Base-by-base conservation (phyloP, 768 basidiomycete genomes). In the Rhodocollybia butyracea region DNA sequence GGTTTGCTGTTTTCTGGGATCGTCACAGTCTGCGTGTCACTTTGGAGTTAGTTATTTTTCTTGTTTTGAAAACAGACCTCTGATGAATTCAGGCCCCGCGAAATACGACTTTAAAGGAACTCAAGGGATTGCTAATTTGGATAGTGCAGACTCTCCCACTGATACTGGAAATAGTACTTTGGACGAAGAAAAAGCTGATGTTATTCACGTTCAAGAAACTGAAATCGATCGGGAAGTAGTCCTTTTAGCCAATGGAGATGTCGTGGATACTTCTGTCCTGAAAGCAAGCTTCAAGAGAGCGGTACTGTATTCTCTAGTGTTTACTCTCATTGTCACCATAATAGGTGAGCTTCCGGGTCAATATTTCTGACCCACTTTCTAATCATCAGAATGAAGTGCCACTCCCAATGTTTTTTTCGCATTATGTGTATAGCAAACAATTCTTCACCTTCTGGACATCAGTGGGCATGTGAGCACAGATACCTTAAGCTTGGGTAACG, bases 391-490 rank as follows among this genome's bases (percentile, higher is more conserved):
- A 19, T 43, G 10, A 21, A 54, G 71, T 73, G 1, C 73, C 73
- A 1, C 51, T 76, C 10, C 75, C 73, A 12, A 67, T 71, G 71
- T 70, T 73, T 55, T 74, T 74, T 61, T 70, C 71, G 51, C 65
- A 67, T 48, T 69, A 75, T 47, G 51, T 73, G 10, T 73, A 70
- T 46, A 70, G 67, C 40, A 65, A 65, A 38, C 57, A 58, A 26
- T 76, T 74, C 60, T 74, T 63, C 51, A 62, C 57, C 36, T 75
- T 74, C 55, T 75, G 72, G 75, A 69, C 68, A 13, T 66, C 73
- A 3, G 64, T 70, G 21, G 69, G 70, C 52, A 75, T 75, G 70
- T 74, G 58, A 52, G 55, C 50, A 4, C 12, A 5, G 32, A 12
- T 22, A 31, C 36, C 38, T 57, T 54, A 26, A n/a, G n/a, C n/a